A percentile compares a stretch with the other conserved stretches of the same genome.
Conservation (phyloP, 805 yeast genomes). For the Yarrowia porcina region DNA sequence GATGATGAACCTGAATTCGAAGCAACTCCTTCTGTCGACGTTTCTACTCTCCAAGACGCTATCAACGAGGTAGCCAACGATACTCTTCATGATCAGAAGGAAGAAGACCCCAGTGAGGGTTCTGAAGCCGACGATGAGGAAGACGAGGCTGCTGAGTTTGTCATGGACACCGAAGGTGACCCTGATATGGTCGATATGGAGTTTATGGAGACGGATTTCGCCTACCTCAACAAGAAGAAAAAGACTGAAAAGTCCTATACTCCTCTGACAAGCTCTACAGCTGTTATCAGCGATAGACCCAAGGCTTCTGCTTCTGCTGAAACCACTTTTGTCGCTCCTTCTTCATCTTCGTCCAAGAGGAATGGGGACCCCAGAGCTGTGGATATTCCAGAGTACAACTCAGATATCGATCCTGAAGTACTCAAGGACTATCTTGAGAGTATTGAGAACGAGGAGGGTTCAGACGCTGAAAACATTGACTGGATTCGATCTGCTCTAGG, state of each 20-base stretch:
- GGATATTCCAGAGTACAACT: constrained; percentile 14
- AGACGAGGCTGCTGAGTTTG: background rate
- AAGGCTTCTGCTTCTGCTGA: background rate
- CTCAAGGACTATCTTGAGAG: background rate
- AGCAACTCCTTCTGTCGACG: background rate
- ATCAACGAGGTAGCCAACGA: constrained; percentile 9
- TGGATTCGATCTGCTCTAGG: constrained; percentile 21
- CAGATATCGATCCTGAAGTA: constrained; percentile 1
- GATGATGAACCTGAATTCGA: background rate
- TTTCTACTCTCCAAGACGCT: constrained; percentile 1
- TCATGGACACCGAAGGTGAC: constrained; percentile 16
- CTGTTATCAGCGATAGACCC: background rate
- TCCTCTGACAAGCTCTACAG: background rate
- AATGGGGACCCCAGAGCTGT: background rate
- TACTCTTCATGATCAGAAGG: background rate
- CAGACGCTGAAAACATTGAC: constrained; percentile 3
- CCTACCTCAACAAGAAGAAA: constrained; percentile 6
- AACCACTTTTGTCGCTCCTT: background rate
- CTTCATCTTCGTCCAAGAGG: too few species aligned
- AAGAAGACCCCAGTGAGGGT: background rate
- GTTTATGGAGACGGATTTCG: constrained; percentile 20
- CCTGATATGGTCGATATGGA: constrained; percentile 18
- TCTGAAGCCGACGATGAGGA: constrained; percentile 7
- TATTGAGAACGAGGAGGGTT: background rate
- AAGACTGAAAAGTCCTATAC: background rate